Base-by-base conservation (phyloP, 2,329 filamentous ascomycete genomes). In the Dothidotthia symphoricarpi region DNA sequence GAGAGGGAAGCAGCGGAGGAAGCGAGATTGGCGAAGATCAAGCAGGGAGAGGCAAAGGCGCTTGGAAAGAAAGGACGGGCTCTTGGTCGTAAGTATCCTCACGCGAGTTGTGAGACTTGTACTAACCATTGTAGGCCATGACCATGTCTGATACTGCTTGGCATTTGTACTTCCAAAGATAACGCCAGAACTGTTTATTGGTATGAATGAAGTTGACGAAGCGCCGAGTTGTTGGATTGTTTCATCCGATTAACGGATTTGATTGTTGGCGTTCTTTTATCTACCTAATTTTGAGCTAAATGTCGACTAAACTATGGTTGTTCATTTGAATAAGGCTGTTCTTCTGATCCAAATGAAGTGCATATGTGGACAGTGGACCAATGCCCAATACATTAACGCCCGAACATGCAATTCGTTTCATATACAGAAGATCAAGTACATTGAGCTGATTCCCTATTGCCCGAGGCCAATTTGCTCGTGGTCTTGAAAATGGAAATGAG, bases 11-110 rank as follows among this genome's bases (percentile, higher is more conserved):
- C 82, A 1, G 74, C 48, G 3, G 58, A 60, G 36, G 56, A 61
- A 41, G 58, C 82, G 2, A 69, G 81, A 15, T 64, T 76, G 28
- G 82, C 82, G 2, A 83, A 80, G 74, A 77, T 85, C 34, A 86
- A 86, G 75, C 75, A 83, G 65, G 72, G 74, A 35, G 78, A 85
- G 56, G 83, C 82, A 1, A 75, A 72, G 51, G 77, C 80, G 55
- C 75, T 86, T 19, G 81, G 78, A 5, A 85, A 83, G 77, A 73
- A 81, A 35, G 82, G 80, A n/a, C 81, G 82, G 64, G 75, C 77
- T n/a, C 75, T 86, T 41, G 82, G 83, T 39, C 78, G 82, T 84
- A 72, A 69, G 78, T 80, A 22, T 26, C n/a, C n/a, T n/a, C n/a
- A n/a, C n/a, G n/a, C n/a, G n/a, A n/a, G n/a, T n/a, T n/a, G n/a